Evolutionary conservation across 805 yeast genomes (phyloP), one percentile per base, ranked within the genome.

Genomic region (Lachancea lanzarotensis): DNA sequence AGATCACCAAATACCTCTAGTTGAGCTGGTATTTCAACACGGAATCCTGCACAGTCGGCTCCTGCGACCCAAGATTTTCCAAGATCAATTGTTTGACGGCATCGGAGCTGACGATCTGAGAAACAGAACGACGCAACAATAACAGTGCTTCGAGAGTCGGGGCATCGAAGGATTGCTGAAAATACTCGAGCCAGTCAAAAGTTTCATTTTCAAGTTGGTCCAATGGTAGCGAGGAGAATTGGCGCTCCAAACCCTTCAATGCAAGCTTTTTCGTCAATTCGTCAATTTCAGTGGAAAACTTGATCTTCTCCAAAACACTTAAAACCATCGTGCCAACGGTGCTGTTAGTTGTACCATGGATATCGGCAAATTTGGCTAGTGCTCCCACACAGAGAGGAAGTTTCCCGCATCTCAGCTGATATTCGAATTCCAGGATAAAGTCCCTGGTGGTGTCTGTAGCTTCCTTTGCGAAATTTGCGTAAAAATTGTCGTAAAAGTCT

Each of bases 401-500:
- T 41, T 63, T 63, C 3, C 64, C 62, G 11, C 45, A 45, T 42
- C 59, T 50, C 34, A 54, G 56, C 30, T 62, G 54, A 38, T 47
- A 57, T 30, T 56, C 58, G 38, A 63, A 63, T 15, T 60, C 63
- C 11, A 65, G 41, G 5, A 56, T 39, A 33, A 50, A 53, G 42
- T 63, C 60, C 35, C 53, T 56, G 13, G 50, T 54, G 12, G 68
- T 65, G 35, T 74, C 73, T 43, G 69, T 62, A 48, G 73, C 65
- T 67, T 77, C 79, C 60, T 45, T 71, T 56, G 46, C 59, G 50
- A 60, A 60, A 50, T 57, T 59, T 52, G 52, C 60, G 52, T 57
- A 73, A 27, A 73, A 78, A 38, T 68, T 73, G 2, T 65, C 63
- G 17, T 68, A 56, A 47, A 82, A 70, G 12, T 65, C 63, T 7